phyloP scores from a whole-genome alignment of 2,329 filamentous ascomycete species.

The Neoarthrinium moseri region DNA sequence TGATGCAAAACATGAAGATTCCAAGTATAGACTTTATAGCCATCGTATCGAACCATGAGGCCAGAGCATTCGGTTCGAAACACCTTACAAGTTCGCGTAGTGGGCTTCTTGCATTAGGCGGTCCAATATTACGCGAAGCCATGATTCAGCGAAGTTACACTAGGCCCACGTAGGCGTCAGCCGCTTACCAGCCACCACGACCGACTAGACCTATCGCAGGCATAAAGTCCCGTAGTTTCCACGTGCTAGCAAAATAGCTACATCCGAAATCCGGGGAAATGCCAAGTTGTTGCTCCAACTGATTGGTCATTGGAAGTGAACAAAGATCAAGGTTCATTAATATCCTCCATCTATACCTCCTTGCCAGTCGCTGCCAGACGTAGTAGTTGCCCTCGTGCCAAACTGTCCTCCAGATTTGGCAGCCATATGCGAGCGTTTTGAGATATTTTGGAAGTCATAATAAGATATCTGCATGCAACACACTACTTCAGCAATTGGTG shows the following conservation, averaged over 20 bases:
- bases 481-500: no score
- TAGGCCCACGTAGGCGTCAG: no score
- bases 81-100: neutral
- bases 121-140: slow-evolving; percentile 1
- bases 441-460: neutral
- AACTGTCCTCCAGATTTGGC: neutral
- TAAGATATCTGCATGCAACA: no score
- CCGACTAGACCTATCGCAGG: neutral
- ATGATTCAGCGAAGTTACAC: no score
- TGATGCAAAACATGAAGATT: neutral
- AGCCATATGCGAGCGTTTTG: neutral
- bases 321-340: neutral
- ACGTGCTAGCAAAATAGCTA: neutral
- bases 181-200: neutral
- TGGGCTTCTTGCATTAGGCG: neutral
- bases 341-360: neutral
- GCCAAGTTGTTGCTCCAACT: no score
- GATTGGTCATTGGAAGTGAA: no score
- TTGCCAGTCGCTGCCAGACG: neutral
- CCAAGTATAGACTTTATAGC: slow-evolving; percentile 2
- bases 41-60: neutral
- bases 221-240: slow-evolving; percentile 1
- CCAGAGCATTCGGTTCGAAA: neutral
- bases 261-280: slow-evolving; percentile 6
- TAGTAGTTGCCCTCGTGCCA: no score